phyloP scores from a whole-genome alignment of 441 rosid genomes.

The Populus hybrid region DNA sequence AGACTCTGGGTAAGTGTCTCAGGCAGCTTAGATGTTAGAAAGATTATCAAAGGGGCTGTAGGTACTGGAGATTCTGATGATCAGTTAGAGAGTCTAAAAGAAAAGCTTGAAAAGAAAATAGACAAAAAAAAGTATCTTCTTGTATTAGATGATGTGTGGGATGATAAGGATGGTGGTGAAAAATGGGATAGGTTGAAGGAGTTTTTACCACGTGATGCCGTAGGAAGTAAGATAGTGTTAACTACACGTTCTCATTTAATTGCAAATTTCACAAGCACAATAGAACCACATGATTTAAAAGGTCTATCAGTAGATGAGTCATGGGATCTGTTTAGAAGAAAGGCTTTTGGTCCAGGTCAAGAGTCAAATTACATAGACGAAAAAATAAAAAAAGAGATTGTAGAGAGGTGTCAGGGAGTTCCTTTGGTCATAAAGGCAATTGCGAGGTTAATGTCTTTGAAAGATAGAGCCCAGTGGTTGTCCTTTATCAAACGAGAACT shows the following conservation, averaged over 20 bases:
- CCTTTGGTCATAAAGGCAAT: constrained; percentile 30
- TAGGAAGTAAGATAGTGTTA: constrained; percentile 27
- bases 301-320: constrained; percentile 8
- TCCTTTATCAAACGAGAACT: constrained; percentile 3
- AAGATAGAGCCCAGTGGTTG: constrained; percentile 16
- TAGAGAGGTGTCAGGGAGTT: constrained; percentile 26
- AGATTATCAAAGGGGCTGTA: constrained; percentile 10
- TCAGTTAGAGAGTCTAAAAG: constrained; percentile 17
- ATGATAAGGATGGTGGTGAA: background rate
- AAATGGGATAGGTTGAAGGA: constrained; percentile 12
- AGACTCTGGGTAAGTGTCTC: constrained; percentile 17
- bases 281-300: constrained; percentile 1
- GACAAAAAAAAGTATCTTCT: constrained; percentile 19
- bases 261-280: constrained; percentile 8
- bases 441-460: constrained; percentile 21
- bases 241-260: constrained; percentile 23
- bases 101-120: background rate
- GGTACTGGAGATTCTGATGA: background rate
- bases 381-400: constrained; percentile 20
- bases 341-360: constrained; percentile 11
- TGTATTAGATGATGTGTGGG: constrained; percentile 34
- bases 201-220: constrained; percentile 13
- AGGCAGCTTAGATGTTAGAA: constrained; percentile 13
- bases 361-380: constrained; percentile 2
- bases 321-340: constrained; percentile 11